A percentile compares a stretch with the other conserved stretches of the same genome.
Conservation (phyloP, 164 flowering plant genomes). For the Umbellularia californica region DNA sequence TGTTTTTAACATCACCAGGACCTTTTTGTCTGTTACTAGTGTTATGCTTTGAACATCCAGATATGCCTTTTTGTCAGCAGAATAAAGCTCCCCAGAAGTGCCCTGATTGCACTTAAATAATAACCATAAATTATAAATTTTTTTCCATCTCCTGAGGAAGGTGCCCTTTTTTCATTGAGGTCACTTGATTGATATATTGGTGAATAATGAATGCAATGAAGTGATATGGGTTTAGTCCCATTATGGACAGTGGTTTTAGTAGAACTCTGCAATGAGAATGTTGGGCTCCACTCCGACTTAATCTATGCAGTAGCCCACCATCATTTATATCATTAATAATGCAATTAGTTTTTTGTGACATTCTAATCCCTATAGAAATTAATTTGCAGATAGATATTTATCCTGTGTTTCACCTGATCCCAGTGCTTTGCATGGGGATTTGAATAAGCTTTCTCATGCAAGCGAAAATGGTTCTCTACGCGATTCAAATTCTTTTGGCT, state of each 20-base stretch:
- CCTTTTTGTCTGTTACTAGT: too few relatives aligned
- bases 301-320: neutral
- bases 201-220: neutral
- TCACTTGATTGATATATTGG: too few relatives aligned
- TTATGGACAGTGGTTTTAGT: neutral
- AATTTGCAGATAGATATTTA: slow-evolving; percentile 63
- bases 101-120: too few relatives aligned
- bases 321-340: neutral
- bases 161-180: too few relatives aligned
- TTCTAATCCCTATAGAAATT: slow-evolving; percentile 13
- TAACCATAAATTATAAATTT: too few relatives aligned
- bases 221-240: neutral
- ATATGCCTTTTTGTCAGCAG: too few relatives aligned
- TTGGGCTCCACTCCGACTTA: neutral
- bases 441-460: slow-evolving; percentile 30
- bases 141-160: too few relatives aligned
- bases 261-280: neutral
- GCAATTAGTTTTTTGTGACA: neutral
- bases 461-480: slow-evolving; percentile 46
- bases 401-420: slow-evolving; percentile 46
- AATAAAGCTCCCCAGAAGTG: too few relatives aligned
- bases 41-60: too few relatives aligned
- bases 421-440: slow-evolving; percentile 42
- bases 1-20: too few relatives aligned
- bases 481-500: slow-evolving; percentile 43